Base-by-base conservation (phyloP, 78 protist species). In the Acrasis kona region DNA sequence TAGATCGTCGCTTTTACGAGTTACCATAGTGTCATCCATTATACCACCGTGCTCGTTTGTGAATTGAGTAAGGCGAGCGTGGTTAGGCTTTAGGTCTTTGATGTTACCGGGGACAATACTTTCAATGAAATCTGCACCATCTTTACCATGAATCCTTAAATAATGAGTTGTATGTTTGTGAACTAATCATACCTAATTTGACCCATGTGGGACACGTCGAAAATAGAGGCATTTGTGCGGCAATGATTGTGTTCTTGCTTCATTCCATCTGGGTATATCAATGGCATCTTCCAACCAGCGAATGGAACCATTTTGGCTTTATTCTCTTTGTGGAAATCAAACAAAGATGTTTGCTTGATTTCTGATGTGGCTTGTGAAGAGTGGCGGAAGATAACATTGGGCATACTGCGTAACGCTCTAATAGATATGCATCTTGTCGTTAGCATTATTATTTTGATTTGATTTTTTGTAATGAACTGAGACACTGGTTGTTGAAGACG, bases 201-300 rank as follows among this genome's bases (percentile, higher is more conserved):
- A 29, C 86, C 93, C 99, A 96, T 96, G 89, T 96, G 99, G 10
- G 95, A 84, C 12, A 95, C 98, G 79, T 95, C 99, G 57, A 96
- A 95, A 7, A 96, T 69, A 3, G 89, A 65, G 5, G 86, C 80
- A 3, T 41, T 74, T 27, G 35, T 9, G 40, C 98, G 78, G 10
- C 84, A 75, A 71, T 86, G 92, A 38, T 61, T 10, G 76, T 88
- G 93, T 10, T 82, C 83, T 5, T 65, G 84, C 34, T 80, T 30
- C 27, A 85, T 68, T 61, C 90, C 83, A 10, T 77, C 74, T 2
- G 10, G 5, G 67, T 84, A 96, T 78, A 71, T 65, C 12, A 93
- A 71, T 0, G 99, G 99, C 95, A 96, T 88, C 28, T 40, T 64
- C 83, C 84, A 96, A 3, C 99, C 99, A n/a, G 86, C 85, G 65